These are phyloP conservation scores for Extremus antarcticus DNA, from an alignment of 495 filamentous ascomycete genomes.

Conservation along the genomic window DNA sequence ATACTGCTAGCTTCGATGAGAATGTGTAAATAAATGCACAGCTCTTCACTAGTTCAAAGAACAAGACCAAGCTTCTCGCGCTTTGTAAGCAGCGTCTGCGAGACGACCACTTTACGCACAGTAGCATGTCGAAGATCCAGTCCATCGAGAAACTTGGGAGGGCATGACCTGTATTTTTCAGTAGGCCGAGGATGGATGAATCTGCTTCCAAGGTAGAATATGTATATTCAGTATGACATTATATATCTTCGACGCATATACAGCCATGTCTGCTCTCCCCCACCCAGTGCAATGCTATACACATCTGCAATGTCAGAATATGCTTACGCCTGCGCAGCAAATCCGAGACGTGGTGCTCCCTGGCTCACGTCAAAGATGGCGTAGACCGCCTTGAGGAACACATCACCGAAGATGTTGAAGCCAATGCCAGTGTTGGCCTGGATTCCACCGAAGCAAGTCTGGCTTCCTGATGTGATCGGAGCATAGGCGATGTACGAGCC, in stretches of 20 bases:
- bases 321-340: conserved; percentile 35
- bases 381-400: conserved; percentile 70
- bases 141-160: too few species aligned
- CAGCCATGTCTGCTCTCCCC: too few species aligned
- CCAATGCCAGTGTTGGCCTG: conserved; percentile 46
- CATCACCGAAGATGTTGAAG: conserved; percentile 64
- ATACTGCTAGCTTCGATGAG: neutral
- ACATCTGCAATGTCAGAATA: neutral
- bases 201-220: too few species aligned
- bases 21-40: neutral
- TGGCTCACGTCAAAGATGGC: conserved; percentile 55
- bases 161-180: too few species aligned
- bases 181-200: too few species aligned
- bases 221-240: too few species aligned
- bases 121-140: too few species aligned
- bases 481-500: conserved; percentile 36
- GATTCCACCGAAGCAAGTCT: conserved; percentile 31
- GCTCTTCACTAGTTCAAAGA: too few species aligned
- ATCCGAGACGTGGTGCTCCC: conserved; percentile 47
- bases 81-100: too few species aligned
- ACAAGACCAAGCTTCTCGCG: too few species aligned
- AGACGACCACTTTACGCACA: too few species aligned
- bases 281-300: neutral
- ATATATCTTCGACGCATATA: too few species aligned
- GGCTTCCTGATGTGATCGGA: conserved; percentile 32